phyloP scores from a whole-genome alignment of 345 rosid genomes.

The Moringa oleifera region DNA sequence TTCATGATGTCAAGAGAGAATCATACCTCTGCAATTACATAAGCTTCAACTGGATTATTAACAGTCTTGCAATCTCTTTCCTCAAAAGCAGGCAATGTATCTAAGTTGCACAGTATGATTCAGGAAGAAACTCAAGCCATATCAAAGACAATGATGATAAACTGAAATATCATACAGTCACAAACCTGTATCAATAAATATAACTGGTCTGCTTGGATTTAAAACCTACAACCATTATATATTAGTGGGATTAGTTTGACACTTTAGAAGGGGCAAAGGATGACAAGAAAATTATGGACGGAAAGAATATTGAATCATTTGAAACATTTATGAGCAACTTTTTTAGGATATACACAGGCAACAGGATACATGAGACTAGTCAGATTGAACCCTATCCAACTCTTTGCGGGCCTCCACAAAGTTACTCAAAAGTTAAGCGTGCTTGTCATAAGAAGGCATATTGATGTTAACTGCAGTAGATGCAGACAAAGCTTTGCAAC shows the following conservation, averaged over 20 bases:
- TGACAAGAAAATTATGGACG: background rate
- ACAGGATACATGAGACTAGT: background rate
- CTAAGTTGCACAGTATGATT: slow-evolving; percentile 29
- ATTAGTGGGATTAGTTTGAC: background rate
- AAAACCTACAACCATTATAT: slow-evolving; percentile 54
- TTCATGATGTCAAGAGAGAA: background rate
- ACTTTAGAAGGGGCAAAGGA: background rate
- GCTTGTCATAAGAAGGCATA: background rate
- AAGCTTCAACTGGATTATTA: slow-evolving; percentile 86
- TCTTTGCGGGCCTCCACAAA: no score
- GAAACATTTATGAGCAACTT: background rate
- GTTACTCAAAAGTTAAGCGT: no score
- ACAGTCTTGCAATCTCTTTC: slow-evolving; percentile 59
- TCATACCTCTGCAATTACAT: slow-evolving; percentile 67
- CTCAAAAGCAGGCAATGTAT: slow-evolving; percentile 74
- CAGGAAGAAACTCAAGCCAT: slow-evolving; percentile 15
- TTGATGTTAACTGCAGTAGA: background rate
- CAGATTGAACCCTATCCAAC: background rate
- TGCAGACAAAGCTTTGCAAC: background rate
- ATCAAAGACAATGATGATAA: slow-evolving; percentile 10
- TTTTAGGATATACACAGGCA: background rate
- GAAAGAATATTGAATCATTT: no score
- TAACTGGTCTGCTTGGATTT: slow-evolving; percentile 59
- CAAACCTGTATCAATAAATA: slow-evolving; percentile 80
- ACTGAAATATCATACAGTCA: slow-evolving; percentile 5